Base-by-base conservation (phyloP, 768 basidiomycete genomes). In the Daedaleopsis sinensis region DNA sequence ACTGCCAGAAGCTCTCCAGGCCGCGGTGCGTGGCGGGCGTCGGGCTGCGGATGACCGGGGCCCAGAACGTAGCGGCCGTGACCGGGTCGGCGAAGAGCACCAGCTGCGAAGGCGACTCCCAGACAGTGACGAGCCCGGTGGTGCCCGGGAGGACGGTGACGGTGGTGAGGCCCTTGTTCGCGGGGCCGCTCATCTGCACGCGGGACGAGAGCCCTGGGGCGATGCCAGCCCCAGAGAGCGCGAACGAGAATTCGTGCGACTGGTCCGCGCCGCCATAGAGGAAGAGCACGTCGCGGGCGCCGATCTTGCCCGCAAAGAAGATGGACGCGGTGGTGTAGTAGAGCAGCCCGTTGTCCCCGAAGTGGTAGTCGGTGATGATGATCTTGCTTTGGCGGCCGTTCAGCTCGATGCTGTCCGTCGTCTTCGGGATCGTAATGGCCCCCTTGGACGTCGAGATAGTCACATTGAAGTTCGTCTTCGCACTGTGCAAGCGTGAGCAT, bases 321-420 rank as follows among this genome's bases (percentile, higher is more conserved):
- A 94, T 78, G 58, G 84, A 81, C 0, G 91, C 89, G 1, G 91
- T 93, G 6, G 91, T 87, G 72, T 90, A 93, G 3, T 82, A 72
- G 1, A 89, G 68, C 10, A 86, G 85, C 15, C 76, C 77, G 5
- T 38, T 35, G 5, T 65, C 52, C 21, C 93, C 93, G 68, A 90
- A 93, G 10, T 80, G 75, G 69, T 91, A 91, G 71, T 91, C 85
- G 0, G 89, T 85, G 15, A 90, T 78, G 35, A 93, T 75, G 24
- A 92, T 77, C 69, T 91, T 92, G 47, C 87, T 90, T 71, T 92
- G 84, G 19, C 91, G 81, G 10, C 91, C 92, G 27, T 74, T 69
- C 10, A 94, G 82, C 1, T 83, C 81, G 63, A 93, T 83, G 19
- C 78, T 68, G 3, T 79, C 73, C 0, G 78, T 80, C 11, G 83